These are phyloP conservation scores for Pisolithus thermaeus DNA, from an alignment of 1,284 basidiomycete genomes.

Conservation along the genomic window DNA sequence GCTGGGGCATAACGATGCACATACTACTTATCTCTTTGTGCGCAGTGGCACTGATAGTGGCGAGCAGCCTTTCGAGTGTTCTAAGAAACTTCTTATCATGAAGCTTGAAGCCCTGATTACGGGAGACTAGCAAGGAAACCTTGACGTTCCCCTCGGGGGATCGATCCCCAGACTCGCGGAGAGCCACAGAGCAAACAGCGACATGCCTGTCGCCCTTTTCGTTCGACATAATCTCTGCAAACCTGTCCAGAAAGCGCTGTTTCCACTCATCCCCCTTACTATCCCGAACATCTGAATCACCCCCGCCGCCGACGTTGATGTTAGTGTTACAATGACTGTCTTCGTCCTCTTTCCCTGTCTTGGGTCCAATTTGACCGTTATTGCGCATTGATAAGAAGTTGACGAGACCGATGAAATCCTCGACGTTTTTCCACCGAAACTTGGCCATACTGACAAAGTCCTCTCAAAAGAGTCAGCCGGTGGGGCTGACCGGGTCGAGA, in stretches of 20 bases:
- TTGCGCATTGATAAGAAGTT: neutral
- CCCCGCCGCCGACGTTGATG: too few relatives aligned
- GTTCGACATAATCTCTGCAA: neutral
- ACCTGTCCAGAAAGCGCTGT: too few relatives aligned
- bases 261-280: too few relatives aligned
- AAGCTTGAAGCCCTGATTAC: neutral
- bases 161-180: neutral
- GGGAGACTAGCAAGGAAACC: neutral
- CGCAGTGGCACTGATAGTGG: neutral
- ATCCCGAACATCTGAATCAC: neutral
- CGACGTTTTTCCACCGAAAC: conserved; percentile 1
- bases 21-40: neutral
- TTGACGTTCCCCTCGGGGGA: neutral
- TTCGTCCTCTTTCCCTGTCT: neutral
- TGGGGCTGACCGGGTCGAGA: too few relatives aligned
- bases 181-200: neutral
- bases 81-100: neutral
- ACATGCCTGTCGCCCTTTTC: neutral
- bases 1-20: neutral
- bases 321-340: neutral
- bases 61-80: neutral
- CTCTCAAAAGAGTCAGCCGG: too few relatives aligned
- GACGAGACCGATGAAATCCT: neutral
- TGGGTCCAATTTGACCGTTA: neutral
- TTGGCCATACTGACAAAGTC: neutral